Base-by-base conservation (phyloP, 768 basidiomycete genomes). In the Cystobasidium onofrii region DNA sequence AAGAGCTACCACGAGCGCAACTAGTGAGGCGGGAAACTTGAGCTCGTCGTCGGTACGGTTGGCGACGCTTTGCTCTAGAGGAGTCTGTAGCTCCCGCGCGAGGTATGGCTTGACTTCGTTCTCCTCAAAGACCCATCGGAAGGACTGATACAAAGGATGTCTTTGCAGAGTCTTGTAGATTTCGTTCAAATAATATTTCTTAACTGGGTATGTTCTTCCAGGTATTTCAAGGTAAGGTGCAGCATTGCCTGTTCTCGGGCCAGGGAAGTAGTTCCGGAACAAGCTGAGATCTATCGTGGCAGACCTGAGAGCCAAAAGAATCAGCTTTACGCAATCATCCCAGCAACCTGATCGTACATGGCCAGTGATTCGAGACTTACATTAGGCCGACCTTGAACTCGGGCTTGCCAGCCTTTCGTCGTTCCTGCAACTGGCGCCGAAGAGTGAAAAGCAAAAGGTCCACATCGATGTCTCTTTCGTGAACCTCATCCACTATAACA, bases 391-490 rank as follows among this genome's bases (percentile, higher is more conserved):
- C 84, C 81, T 92, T 93, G 81, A 97, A 82, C 61, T 75, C 76
- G 1, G 90, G 88, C 60, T 88, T 86, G 13, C 86, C 85, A 75
- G 86, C 85, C 6, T 86, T 83, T 79, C 86, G 88, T 76, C 92
- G 86, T 73, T 91, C 88, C 6, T 85, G 86, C 78, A 94, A 81
- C 27, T 94, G 81, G 27, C 90, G 86, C 81, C 94, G 93, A 69
- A 98, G 85, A 4, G 93, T 91, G 73, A 92, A 90, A 20, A 98
- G 85, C 52, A 92, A 82, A 27, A 96, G 82, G 81, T 96, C 94
- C 0, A 91, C 94, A 79, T 96, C 92, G 74, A 95, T 87, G 77
- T 95, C 92, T 33, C 94, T 88, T 81, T 96, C 94, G 80, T 98
- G 94, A 1, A 92, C 93, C 82, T 98, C 93, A 80, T 98, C 94